phyloP scores from a whole-genome alignment of 495 filamentous ascomycete genomes.

The Neurospora tetrasperma region DNA sequence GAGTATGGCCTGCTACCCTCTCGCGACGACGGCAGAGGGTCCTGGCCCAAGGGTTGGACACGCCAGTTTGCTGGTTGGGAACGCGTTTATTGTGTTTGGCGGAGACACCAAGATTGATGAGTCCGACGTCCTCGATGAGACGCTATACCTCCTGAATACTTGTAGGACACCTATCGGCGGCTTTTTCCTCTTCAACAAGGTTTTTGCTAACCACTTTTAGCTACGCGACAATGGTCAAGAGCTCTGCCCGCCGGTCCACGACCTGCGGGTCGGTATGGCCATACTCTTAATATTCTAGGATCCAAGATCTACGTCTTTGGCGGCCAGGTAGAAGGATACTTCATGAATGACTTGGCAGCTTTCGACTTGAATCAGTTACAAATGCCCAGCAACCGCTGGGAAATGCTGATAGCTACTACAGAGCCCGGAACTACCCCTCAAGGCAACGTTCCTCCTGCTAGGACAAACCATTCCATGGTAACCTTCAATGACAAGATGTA shows the following conservation, averaged over 20 bases:
- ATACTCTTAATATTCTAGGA: conserved; percentile 90
- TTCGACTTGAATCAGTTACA: conserved; percentile 95
- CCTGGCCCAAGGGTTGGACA: conserved; percentile 95
- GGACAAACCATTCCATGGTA: conserved; percentile 91
- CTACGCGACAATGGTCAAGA: conserved; percentile 95
- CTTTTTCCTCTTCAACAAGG: background rate
- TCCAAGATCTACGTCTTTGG: conserved; percentile 97
- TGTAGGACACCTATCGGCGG: conserved; percentile 46
- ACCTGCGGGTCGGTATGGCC: conserved; percentile 87
- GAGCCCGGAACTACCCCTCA: conserved; percentile 54
- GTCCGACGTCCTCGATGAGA: conserved; percentile 82
- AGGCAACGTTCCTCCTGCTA: conserved; percentile 70
- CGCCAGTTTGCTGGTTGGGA: conserved; percentile 87
- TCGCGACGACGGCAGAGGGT: conserved; percentile 84
- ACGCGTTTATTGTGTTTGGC: conserved; percentile 98
- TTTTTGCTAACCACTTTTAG: conserved; percentile 37
- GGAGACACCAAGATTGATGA: conserved; percentile 98
- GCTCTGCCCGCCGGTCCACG: conserved; percentile 73
- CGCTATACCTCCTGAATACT: conserved; percentile 92
- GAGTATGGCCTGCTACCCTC: conserved; percentile 82
- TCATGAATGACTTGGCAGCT: conserved; percentile 95
- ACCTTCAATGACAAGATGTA: conserved; percentile 91
- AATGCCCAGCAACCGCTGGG: conserved; percentile 82
- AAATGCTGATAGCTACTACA: conserved; percentile 70
- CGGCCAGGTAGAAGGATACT: conserved; percentile 92